phyloP scores from a whole-genome alignment of 2,329 filamentous ascomycete species.

The Calonectria naviculata region DNA sequence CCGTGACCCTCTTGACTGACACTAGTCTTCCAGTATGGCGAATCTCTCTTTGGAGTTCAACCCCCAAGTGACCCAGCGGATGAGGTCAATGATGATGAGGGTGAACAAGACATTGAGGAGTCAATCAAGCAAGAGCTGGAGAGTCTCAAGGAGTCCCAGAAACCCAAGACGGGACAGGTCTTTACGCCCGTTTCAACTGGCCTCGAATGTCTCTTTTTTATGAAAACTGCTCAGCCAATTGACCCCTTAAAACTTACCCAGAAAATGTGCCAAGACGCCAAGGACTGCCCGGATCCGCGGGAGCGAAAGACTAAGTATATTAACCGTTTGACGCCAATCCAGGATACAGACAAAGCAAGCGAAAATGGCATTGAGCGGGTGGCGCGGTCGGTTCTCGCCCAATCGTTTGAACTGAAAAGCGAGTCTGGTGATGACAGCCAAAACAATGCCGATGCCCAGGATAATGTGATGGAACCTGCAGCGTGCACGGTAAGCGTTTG shows the following conservation, averaged over 20 bases:
- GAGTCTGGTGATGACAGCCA: constrained; percentile 30
- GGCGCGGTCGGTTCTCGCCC: constrained; percentile 69
- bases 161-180: constrained; percentile 55
- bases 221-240: constrained; percentile 66
- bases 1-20: constrained; percentile 8
- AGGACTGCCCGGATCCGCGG: constrained; percentile 51
- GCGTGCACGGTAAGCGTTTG: constrained; percentile 55
- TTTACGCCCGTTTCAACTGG: constrained; percentile 66
- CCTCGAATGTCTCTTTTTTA: constrained; percentile 73
- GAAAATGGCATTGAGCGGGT: constrained; percentile 75
- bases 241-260: constrained; percentile 66
- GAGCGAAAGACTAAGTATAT: constrained; percentile 66
- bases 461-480: constrained; percentile 28
- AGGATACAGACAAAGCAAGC: constrained; percentile 71
- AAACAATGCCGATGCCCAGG: constrained; percentile 25
- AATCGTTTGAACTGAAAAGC: constrained; percentile 67
- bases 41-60: constrained; percentile 67
- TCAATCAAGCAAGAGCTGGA: constrained; percentile 79
- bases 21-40: constrained; percentile 66
- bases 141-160: constrained; percentile 61
- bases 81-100: constrained; percentile 48
- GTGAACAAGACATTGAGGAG: constrained; percentile 75
- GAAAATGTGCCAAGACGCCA: constrained; percentile 67
- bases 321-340: constrained; percentile 67
- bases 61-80: constrained; percentile 46